Base-by-base conservation (phyloP, 352 stramenopile species). In the Phytophthora capsici region DNA sequence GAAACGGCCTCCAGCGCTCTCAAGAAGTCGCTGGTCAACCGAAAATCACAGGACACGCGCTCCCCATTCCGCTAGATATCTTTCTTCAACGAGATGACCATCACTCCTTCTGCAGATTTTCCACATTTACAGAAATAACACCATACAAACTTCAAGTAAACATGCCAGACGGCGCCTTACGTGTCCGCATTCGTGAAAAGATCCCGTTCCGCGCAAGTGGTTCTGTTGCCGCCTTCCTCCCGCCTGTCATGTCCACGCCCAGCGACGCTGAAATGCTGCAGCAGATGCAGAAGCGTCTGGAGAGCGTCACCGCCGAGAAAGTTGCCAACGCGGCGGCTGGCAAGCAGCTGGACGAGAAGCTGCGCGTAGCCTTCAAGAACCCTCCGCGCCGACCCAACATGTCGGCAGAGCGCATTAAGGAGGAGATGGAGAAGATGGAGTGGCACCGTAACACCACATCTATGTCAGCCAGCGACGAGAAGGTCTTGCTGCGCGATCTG, bases 321-420 rank as follows among this genome's bases (percentile, higher is more conserved):
- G 65, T 71, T 22, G 66, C 66, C 38, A 91, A 91, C 53, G 82
- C 82, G 19, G 71, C 78, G 28, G 50, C 73, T 16, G 83, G 83
- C 40, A 92, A 92, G 51, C 56, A 68, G 43, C 79, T 92, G 48
- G 86, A 94, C 57, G 86, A 94, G 54, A 88, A 94, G 65, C 72
- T 94, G 46, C 63, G 67, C 48, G 67, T 82, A 44, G 72, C 80
- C 45, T 85, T 91, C 61, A 94, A 92, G 68, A 80, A 76, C 55
- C 71, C 82, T 49, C 84, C 82, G 65, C 80, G 82, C 19, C 86
- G 86, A 17, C 73, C 80, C 16, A 77, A 82, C 44, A 78, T 86
- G 63, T 75, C 77, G 43, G 68, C 69, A 1, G 82, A 84, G 41
- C 61, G 82, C 22, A 50, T 92, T 20, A 71, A 83, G 25, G 67